Base-by-base conservation (phyloP, 106 monocot species). In the Apostasia ramifera region DNA sequence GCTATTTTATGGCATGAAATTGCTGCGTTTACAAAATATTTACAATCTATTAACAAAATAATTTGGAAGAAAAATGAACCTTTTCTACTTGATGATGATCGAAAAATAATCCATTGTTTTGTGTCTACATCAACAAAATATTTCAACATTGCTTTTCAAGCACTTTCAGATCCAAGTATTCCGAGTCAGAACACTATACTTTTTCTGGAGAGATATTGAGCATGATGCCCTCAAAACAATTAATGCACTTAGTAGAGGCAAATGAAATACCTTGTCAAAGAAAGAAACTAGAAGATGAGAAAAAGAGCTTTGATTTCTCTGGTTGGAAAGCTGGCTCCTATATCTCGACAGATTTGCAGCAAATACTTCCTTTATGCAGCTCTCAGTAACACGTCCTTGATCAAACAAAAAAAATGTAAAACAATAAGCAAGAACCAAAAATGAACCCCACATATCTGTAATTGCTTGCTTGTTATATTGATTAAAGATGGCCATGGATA, bases 251-350 rank as follows among this genome's bases (percentile, higher is more conserved):
- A 62, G 13, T 44, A 44, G 13, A 65, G 46, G 15, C 47, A 44
- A 65, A 47, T 47, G 15, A 47, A 37, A 11, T 91, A 86, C 91
- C 86, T 79, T 86, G 13, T 79, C 68, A 70, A 91, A 86, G 63
- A 91, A 91, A 38, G 86, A 76, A 54, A 70, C 42, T 47, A 91
- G 63, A 45, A 86, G 81, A 10, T 86, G 37, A 42, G 49, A 56
- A 40, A 91, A 53, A 57, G 79, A 77, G 68, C 77, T 82, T 44
- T 45, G 15, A 46, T 91, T 91, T 77, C 55, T 73, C 44, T 46
- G 47, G 37, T 64, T 47, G 15, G 1, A 67, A 61, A 40, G 47
- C 68, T 60, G 59, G 42, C 65, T 54, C 70, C 5, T 71, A 74
- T 79, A 83, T 26, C 15, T 70, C 54, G 43, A 55, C 61, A 86